Conservation (phyloP, 495 filamentous ascomycete genomes). For the Talaromyces wortmannii region DNA sequence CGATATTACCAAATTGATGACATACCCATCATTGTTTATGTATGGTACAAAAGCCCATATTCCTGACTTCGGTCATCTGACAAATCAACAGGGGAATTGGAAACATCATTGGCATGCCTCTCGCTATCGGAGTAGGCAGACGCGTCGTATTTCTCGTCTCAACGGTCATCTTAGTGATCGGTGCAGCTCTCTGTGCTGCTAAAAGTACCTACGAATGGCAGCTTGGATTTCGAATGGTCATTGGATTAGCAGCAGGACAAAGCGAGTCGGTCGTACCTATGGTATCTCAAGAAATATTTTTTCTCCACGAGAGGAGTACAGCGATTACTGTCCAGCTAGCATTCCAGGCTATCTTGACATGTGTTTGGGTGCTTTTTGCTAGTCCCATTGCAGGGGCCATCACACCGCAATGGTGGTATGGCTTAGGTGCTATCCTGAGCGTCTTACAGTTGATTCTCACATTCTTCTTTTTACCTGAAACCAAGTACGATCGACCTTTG, state of each 20-base stretch:
- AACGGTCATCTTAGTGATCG: slow-evolving; percentile 16
- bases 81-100: slow-evolving; percentile 21
- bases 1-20: slow-evolving; percentile 24
- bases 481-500: slow-evolving; percentile 39
- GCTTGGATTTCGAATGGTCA: slow-evolving; percentile 19
- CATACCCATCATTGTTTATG: slow-evolving; percentile 24
- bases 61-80: neutral
- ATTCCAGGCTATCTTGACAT: slow-evolving; percentile 19
- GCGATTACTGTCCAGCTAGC: slow-evolving; percentile 24
- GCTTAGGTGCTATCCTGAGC: slow-evolving; percentile 19
- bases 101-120: slow-evolving; percentile 32
- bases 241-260: slow-evolving; percentile 25
- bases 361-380: slow-evolving; percentile 22
- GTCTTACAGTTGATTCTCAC: slow-evolving; percentile 44
- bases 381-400: slow-evolving; percentile 28
- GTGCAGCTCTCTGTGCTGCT: slow-evolving; percentile 14
- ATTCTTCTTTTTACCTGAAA: slow-evolving; percentile 63
- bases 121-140: slow-evolving; percentile 31
- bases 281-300: slow-evolving; percentile 34
- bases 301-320: slow-evolving; percentile 26
- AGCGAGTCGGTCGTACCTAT: slow-evolving; percentile 27
- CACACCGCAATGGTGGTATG: slow-evolving; percentile 28
- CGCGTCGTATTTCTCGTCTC: slow-evolving; percentile 26
- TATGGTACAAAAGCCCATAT: neutral
- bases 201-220: slow-evolving; percentile 17